phyloP scores from a whole-genome alignment of 1,139 yeast species.

The Geotrichum australiense region DNA sequence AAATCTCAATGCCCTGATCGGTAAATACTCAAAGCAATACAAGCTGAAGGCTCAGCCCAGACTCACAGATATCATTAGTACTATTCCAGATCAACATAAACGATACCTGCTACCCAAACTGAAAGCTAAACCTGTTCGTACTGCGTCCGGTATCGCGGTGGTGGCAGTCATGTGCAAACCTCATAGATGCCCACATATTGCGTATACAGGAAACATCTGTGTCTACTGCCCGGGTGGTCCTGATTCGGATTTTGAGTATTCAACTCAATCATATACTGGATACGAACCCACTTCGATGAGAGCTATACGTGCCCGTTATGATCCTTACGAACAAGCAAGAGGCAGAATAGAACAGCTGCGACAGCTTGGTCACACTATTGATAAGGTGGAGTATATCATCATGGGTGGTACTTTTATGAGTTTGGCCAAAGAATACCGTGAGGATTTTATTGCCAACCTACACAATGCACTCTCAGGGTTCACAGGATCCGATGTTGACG shows the following conservation, averaged over 20 bases:
- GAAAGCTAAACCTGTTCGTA: conserved; percentile 96
- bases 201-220: conserved; percentile 97
- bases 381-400: conserved; percentile 92
- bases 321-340: conserved; percentile 97
- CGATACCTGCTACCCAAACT: conserved; percentile 85
- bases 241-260: conserved; percentile 94
- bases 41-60: conserved; percentile 90
- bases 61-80: conserved; percentile 85
- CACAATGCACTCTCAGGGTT: conserved; percentile 96
- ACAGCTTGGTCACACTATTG: conserved; percentile 92
- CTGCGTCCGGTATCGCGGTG: conserved; percentile 96
- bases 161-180: conserved; percentile 99
- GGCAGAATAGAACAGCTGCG: conserved; percentile 95
- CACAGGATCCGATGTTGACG: conserved; percentile 81
- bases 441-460: conserved; percentile 75
- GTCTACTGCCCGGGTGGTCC: conserved; percentile 99
- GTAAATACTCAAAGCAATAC: conserved; percentile 80
- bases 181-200: conserved; percentile 98
- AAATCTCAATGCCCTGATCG: conserved; percentile 83
- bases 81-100: conserved; percentile 94
- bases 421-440: conserved; percentile 81
- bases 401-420: conserved; percentile 99
- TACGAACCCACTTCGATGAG: conserved; percentile 99
- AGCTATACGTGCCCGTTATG: conserved; percentile 95
- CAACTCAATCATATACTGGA: conserved; percentile 97